Percentiles rank a stretch among this genome's conserved stretches.
Evolutionary conservation across 441 rosid species (phyloP).

Genomic region (Erodium trifolium): DNA sequence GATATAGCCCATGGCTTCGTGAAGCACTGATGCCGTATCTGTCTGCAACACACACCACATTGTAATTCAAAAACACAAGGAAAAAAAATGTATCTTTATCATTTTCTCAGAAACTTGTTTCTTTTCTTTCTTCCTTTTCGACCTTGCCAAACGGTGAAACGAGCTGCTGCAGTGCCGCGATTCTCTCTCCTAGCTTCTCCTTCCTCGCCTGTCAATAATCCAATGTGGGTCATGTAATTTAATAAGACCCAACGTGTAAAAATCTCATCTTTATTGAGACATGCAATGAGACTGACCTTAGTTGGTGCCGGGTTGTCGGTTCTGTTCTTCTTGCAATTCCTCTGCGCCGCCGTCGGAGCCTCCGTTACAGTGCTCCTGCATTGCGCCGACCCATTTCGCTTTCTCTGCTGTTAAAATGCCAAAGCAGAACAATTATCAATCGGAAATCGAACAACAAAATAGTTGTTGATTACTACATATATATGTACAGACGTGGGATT

Average conservation of each 20-base stretch:
- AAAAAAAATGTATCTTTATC: not conserved
- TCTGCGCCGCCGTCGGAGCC: conserved; percentile 21
- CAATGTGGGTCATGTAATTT: no score
- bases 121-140: no score
- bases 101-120: not conserved
- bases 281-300: conserved; percentile 30
- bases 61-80: not conserved
- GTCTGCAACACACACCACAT: conserved; percentile 40
- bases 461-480: no score
- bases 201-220: conserved; percentile 35
- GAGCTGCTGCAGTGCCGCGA: conserved; percentile 68
- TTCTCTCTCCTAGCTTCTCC: conserved; percentile 72
- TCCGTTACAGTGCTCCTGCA: conserved; percentile 1
- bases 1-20: conserved; percentile 95
- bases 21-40: conserved; percentile 81
- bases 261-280: not conserved
- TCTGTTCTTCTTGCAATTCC: conserved; percentile 39
- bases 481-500: conserved; percentile 27
- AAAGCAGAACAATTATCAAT: not conserved
- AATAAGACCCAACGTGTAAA: not conserved
- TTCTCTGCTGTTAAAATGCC: conserved; percentile 30
- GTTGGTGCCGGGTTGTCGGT: conserved; percentile 35
- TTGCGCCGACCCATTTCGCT: conserved; percentile 30
- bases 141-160: conserved; percentile 96
- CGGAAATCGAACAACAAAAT: no score